Base-by-base conservation (phyloP, 371 early-diverging fungal species). In the Nosema muscidifuracis region DNA sequence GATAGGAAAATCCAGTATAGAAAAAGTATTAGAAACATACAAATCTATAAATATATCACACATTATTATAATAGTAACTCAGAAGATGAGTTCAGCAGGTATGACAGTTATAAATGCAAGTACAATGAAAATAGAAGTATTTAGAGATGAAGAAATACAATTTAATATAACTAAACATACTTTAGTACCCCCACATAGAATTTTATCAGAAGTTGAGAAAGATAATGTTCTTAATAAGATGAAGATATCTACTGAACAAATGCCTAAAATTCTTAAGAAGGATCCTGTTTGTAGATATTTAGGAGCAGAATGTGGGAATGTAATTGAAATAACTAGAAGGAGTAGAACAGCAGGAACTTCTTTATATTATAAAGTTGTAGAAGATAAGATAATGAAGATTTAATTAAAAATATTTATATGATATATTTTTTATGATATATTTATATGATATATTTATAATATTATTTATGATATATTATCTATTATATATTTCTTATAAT, bases 81-180 rank as follows among this genome's bases (percentile, higher is more conserved):
- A 74, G 20, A 57, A 58, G 26, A 70, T 74, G n/a, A 76, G 67
- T 31, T 56, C 77, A 15, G 34, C 76, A 50, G 42, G 79, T 43
- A 61, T 64, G 31, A 73, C 63, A 16, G 67, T 80, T 31, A 36
- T 58, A 20, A 62, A 66, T 66, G 62, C 63, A 42, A 68, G 89
- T 31, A 90, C 89, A 73, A 91, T 90, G 77, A 86, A 87, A 2
- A 76, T 96, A 40, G 96, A 96, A 77, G 85, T 89, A 7, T 99
- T 99, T 84, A 85, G 89, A 73, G 94, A 95, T 79, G 85, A 88
- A 57, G 97, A 97, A 80, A 81, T 97, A 62, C 82, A 95, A 40
- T 94, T 97, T 75, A 99, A 99, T 83, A 94, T 95, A 66, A 97
- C 97, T 38, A 87, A 92, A 74, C 99, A 99, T 82, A 86, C 86